Evolutionary conservation across 2,329 filamentous ascomycete genomes (phyloP), one percentile per base, ranked within the genome.

Genomic region (Pleurostoma richardsiae): DNA sequence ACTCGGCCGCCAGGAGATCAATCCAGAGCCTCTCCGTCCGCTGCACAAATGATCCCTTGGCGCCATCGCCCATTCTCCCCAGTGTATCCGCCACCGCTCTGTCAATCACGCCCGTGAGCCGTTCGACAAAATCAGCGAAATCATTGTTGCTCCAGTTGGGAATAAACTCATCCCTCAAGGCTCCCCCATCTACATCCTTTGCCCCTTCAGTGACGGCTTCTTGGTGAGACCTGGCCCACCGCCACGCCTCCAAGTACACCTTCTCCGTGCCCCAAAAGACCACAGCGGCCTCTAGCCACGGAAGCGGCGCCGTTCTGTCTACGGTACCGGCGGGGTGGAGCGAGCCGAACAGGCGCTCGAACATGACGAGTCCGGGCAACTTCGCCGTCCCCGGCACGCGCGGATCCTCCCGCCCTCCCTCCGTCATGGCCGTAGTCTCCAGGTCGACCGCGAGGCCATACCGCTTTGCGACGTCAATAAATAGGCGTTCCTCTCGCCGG

Each of bases 251-350:
- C 19, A 83, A 59, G 58, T 85, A 85, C 49, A 74, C 77, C 41
- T 73, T 80, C 65, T 92, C 87, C 1, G 84, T 89, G n/a, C 81
- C 82, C 82, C 85, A 91, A 28, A 90, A 76, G n/a, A 88, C 74
- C 3, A 88, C 76, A 51, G 88, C 71, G 5, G 83, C 85, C 59
- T 90, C 85, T 3, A 90, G 66, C 57, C 71, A 74, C 0, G 68
- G 63, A 0, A 88, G 59, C 1, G 52, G 45, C n/a, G 53, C 41
- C 31, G n/a, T 44, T 29, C 40, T 42, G 41, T 50, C 55, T 2
- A 56, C 52, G 2, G 66, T 73, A 3, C 70, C 68, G 6, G 69
- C 71, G 0, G 73, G 66, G 43, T 72, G 72, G 10, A 77, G 71
- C 4, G 73, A 74, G n/a, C 71, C 74, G 47, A 82, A 76, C 4